A percentile compares a stretch with the other conserved stretches of the same genome.
These are phyloP conservation scores for Lathyrus aphaca DNA, from an alignment of 306 rosid genomes.

Conservation along the genomic window DNA sequence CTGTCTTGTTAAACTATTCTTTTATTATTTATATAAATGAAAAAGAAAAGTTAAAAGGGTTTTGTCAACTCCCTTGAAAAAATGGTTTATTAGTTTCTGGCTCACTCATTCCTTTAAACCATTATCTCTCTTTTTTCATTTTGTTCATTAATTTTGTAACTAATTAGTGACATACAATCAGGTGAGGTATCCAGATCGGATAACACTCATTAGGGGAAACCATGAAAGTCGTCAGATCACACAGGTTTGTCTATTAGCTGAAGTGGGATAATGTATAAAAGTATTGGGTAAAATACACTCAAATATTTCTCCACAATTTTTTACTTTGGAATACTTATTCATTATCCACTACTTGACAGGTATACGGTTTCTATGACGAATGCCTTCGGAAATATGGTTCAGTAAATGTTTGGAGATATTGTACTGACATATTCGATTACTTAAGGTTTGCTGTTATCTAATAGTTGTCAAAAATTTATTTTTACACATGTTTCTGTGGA, in stretches of 20 bases:
- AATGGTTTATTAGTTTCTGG: slow-evolving; percentile 4
- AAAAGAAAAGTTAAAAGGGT: neutral
- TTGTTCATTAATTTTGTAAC: slow-evolving; percentile 27
- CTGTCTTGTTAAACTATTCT: slow-evolving; percentile 10
- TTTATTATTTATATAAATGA: neutral
- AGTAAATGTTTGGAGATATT: slow-evolving; percentile 98
- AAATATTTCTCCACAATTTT: slow-evolving; percentile 23
- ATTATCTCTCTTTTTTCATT: slow-evolving; percentile 3
- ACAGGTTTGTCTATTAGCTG: slow-evolving; percentile 64
- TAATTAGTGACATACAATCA: slow-evolving; percentile 47
- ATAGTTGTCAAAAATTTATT: slow-evolving; percentile 23
- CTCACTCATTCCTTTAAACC: slow-evolving; percentile 10
- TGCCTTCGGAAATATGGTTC: slow-evolving; percentile 99
- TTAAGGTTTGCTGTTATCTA: slow-evolving; percentile 65
- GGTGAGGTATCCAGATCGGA: slow-evolving; percentile 99
- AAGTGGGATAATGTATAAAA: slow-evolving; percentile 1
- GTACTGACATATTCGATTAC: slow-evolving; percentile 97
- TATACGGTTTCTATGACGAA: slow-evolving; percentile 98
- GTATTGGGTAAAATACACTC: neutral
- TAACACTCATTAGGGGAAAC: slow-evolving; percentile 98
- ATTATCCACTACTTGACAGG: slow-evolving; percentile 63
- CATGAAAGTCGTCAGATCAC: slow-evolving; percentile 99
- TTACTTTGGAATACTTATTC: slow-evolving; percentile 43
- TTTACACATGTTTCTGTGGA: slow-evolving; percentile 9
- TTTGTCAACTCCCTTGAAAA: neutral